Percentiles rank a stretch among this genome's conserved stretches.
These are phyloP conservation scores for Trifolium repens DNA, from an alignment of 306 rosid genomes.

Conservation along the genomic window DNA sequence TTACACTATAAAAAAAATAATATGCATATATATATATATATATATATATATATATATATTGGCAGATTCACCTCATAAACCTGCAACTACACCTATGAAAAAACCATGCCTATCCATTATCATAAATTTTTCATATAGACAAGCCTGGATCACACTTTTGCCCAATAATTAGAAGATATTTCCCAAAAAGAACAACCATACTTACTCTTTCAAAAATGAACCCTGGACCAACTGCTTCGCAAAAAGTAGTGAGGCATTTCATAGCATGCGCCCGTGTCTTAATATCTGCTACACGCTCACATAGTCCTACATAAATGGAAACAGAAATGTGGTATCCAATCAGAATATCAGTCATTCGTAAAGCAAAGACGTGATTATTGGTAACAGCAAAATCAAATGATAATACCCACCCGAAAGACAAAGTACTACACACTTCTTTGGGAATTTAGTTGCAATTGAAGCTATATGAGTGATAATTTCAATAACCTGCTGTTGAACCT, in stretches of 20 bases:
- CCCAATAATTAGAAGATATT: slow-evolving; percentile 6
- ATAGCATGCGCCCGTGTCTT: slow-evolving; percentile 91
- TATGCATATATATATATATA: neutral
- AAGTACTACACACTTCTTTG: slow-evolving; percentile 92
- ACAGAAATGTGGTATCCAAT: slow-evolving; percentile 15
- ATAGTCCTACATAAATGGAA: slow-evolving; percentile 64
- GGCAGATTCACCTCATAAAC: slow-evolving; percentile 4
- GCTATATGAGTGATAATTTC: slow-evolving; percentile 80
- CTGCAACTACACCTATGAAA: neutral
- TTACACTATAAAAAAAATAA: neutral
- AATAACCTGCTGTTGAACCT: slow-evolving; percentile 98
- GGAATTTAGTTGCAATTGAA: slow-evolving; percentile 74
- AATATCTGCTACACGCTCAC: slow-evolving; percentile 98
- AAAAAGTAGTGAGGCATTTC: slow-evolving; percentile 91
- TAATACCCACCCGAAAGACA: slow-evolving; percentile 80
- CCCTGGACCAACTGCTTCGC: slow-evolving; percentile 98
- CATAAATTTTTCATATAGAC: neutral
- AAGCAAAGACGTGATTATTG: neutral
- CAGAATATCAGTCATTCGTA: slow-evolving; percentile 4
- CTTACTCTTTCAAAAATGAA: slow-evolving; percentile 96
- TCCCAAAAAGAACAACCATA: slow-evolving; percentile 28
- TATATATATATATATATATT: neutral
- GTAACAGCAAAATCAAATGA: slow-evolving; percentile 26
- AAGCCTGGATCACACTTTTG: neutral
- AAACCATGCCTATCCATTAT: neutral